Evolutionary conservation across 2,329 filamentous ascomycete species (phyloP).

Genomic region (Penicillium sp.): DNA sequence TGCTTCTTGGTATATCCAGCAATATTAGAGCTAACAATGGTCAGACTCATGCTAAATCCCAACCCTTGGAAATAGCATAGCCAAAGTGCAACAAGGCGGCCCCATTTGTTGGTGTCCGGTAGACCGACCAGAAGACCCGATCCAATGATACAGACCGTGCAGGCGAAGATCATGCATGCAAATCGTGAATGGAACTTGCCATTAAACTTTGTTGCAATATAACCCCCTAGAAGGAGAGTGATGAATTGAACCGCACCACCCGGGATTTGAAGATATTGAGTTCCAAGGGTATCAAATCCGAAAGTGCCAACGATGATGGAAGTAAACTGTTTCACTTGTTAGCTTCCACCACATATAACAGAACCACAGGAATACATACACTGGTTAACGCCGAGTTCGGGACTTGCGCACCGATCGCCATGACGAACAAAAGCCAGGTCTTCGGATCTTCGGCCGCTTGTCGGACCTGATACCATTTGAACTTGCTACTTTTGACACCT

Average conservation of each 20-base stretch:
- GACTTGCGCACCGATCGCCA: constrained; percentile 47
- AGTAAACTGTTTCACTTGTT: constrained; percentile 31
- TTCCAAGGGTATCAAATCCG: constrained; percentile 43
- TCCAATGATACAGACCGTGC: constrained; percentile 48
- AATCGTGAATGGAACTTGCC: constrained; percentile 44
- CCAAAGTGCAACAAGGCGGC: constrained; percentile 50
- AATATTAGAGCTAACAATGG: constrained; percentile 47
- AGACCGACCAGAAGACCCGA: constrained; percentile 46
- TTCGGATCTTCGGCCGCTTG: constrained; percentile 48
- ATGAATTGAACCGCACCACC: constrained; percentile 52
- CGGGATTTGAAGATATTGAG: constrained; percentile 53
- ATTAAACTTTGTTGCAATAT: constrained; percentile 44
- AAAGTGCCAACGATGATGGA: constrained; percentile 44
- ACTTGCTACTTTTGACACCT: constrained; percentile 48
- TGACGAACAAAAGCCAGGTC: constrained; percentile 51
- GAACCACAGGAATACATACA: constrained; percentile 9
- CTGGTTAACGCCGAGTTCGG: constrained; percentile 51
- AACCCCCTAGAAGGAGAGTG: constrained; percentile 45
- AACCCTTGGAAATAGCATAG: constrained; percentile 49
- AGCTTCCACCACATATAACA: neutral
- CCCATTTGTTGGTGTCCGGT: constrained; percentile 47
- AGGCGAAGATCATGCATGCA: constrained; percentile 50
- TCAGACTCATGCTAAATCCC: constrained; percentile 48
- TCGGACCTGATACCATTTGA: constrained; percentile 40
- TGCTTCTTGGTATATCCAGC: constrained; percentile 51